These are phyloP conservation scores for Marasmius sp. DNA, from an alignment of 1,284 basidiomycete species.

Conservation along the genomic window DNA sequence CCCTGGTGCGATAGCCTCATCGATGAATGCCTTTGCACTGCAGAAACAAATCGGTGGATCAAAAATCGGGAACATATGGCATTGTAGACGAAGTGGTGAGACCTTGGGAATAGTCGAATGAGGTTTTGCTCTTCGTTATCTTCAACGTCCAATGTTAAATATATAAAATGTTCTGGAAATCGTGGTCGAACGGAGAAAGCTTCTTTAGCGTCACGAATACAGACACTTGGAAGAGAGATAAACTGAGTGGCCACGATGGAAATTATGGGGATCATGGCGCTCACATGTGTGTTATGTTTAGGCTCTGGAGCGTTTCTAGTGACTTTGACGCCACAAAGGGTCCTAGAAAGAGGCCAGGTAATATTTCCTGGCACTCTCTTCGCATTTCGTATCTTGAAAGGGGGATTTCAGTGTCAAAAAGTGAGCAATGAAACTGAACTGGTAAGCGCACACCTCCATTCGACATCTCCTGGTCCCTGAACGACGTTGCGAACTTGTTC, in stretches of 20 bases:
- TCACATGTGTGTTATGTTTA: conserved; percentile 87
- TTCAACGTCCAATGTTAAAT: conserved; percentile 84
- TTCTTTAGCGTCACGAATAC: conserved; percentile 85
- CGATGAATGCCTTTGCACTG: conserved; percentile 81
- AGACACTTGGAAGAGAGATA: conserved; percentile 53
- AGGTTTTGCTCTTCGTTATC: conserved; percentile 91
- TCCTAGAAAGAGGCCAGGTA: conserved; percentile 82
- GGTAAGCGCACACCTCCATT: conserved; percentile 61
- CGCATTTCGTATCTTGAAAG: conserved; percentile 87
- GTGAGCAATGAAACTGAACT: neutral
- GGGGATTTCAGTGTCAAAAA: conserved; percentile 1
- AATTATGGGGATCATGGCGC: conserved; percentile 24
- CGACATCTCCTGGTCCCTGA: conserved; percentile 73
- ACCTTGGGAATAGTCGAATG: conserved; percentile 81
- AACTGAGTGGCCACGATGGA: conserved; percentile 8
- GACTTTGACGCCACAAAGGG: conserved; percentile 88
- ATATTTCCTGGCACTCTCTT: conserved; percentile 88
- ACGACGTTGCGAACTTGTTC: conserved; percentile 65
- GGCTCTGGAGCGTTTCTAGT: conserved; percentile 59
- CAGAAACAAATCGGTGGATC: neutral
- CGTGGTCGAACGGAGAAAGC: conserved; percentile 85
- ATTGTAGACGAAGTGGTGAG: conserved; percentile 23
- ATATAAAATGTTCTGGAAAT: conserved; percentile 79
- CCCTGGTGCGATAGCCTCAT: conserved; percentile 54
- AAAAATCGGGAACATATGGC: conserved; percentile 6